Base-by-base conservation (phyloP, 73 alveolate genomes). In the Diophrys sp. region DNA sequence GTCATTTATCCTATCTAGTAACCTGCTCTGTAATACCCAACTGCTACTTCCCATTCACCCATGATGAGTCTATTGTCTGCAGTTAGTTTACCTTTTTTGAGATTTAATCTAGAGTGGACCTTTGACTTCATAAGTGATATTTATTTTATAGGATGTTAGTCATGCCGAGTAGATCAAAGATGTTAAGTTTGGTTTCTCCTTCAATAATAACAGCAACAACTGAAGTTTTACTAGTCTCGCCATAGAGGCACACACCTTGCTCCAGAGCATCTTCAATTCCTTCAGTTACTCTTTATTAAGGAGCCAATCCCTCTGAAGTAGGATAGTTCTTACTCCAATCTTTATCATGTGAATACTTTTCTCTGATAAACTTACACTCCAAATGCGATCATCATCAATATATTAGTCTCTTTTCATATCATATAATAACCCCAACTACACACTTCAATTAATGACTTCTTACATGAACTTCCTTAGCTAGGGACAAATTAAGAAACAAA, bases 1-100 rank as follows among this genome's bases (percentile, higher is more conserved):
- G 74, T 85, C 67, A 82, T 91, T 74, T 95, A 93, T 69, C 73
- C 89, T 27, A 90, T 94, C 56, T 88, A 44, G 74, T 95, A 95
- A 30, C 95, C 97, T 0, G 97, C 82, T 14, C 98, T 78, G 74
- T 85, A 95, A 84, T 95, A 95, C 75, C 88, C 94, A 75, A 90
- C 78, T 0, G 96, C 91, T 33, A 95, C 84, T 87, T 90, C 86
- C 57, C 69, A 54, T 0, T 78, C 85, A 44, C 78, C 89, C 32
- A 90, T 73, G 26, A 34, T 54, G 44, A 86, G 82, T 54, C 78
- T 79, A 54, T 87, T 82, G 28, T 87, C 85, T 28, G 72, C 76
- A 23, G 62, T 70, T 85, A 79, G 82, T 87, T 31, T 79, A 70
- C 29, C 33, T 54, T 75, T 90, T 76, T 26, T 71, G 75, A 54